Evolutionary conservation across 2,329 filamentous ascomycete species (phyloP).

Genomic region (Parastagonospora nodorum): DNA sequence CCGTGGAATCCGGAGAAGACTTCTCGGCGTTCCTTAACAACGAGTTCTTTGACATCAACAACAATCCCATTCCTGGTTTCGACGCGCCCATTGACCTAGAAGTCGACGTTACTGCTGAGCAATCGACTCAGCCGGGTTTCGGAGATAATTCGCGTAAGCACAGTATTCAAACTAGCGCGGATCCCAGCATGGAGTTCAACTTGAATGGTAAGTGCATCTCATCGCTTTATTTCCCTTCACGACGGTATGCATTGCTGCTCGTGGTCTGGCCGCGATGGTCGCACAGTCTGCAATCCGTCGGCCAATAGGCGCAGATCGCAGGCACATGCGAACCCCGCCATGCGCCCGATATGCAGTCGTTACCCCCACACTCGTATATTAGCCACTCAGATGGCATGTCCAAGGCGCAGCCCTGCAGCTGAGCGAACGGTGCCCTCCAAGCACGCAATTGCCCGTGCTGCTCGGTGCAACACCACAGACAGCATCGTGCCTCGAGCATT

Average conservation of each 20-base stretch:
- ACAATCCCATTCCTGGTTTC: conserved; percentile 30
- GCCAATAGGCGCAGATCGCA: conserved; percentile 28
- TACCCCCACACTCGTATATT: conserved; percentile 32
- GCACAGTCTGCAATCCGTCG: conserved; percentile 14
- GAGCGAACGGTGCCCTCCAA: conserved; percentile 29
- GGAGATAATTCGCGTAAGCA: conserved; percentile 18
- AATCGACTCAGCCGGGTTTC: conserved; percentile 16
- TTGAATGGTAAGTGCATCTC: conserved; percentile 38
- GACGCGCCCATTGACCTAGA: conserved; percentile 32
- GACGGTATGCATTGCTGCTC: conserved; percentile 8
- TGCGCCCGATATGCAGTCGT: conserved; percentile 26
- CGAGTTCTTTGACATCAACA: conserved; percentile 72
- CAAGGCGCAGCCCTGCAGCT: conserved; percentile 25
- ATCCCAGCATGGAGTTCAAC: conserved; percentile 43
- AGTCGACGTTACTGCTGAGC: conserved; percentile 34
- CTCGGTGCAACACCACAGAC: conserved; percentile 14
- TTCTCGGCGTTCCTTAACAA: conserved; percentile 62
- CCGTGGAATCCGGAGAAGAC: conserved; percentile 50
- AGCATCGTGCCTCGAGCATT: conserved; percentile 10
- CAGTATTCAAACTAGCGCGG: conserved; percentile 17
- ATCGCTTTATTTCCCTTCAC: conserved; percentile 8
- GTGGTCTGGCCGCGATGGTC: conserved; percentile 15
- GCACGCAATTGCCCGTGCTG: conserved; percentile 45
- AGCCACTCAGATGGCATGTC: conserved; percentile 30
- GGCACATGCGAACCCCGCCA: conserved; percentile 35